These are phyloP conservation scores for Dioscorea alata DNA, from an alignment of 106 monocot species.

Conservation along the genomic window DNA sequence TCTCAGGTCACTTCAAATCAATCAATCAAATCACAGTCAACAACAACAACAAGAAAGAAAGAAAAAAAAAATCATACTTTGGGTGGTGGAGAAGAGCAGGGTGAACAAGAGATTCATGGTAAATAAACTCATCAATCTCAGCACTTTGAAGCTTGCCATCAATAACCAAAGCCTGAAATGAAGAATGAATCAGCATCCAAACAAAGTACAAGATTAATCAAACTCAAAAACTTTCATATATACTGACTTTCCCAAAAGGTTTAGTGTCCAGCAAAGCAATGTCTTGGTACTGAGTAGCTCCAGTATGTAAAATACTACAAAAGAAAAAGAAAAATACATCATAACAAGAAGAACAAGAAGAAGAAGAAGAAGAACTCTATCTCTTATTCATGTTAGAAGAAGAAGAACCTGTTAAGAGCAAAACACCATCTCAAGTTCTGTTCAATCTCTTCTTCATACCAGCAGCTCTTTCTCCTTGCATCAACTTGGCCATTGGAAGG, in stretches of 20 bases:
- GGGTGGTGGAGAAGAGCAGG: conserved; percentile 38
- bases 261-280: conserved; percentile 45
- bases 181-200: not conserved
- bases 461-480: conserved; percentile 33
- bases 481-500: conserved; percentile 14
- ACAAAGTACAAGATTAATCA: not conserved
- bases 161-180: conserved; percentile 30
- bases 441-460: conserved; percentile 56
- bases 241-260: conserved; percentile 36
- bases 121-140: conserved; percentile 56
- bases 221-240: not conserved
- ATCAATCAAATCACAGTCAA: not conserved
- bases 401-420: conserved; percentile 42
- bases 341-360: too few species aligned
- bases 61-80: conserved; percentile 14
- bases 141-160: conserved; percentile 55
- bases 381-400: not conserved
- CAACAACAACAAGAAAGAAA: not conserved
- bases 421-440: conserved; percentile 46
- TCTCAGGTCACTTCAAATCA: not conserved
- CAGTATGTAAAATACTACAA: conserved; percentile 35
- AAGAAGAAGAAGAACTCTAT: not conserved
- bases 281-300: conserved; percentile 39
- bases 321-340: not conserved
- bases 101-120: conserved; percentile 47